These are phyloP conservation scores for Coemansia sp. DNA, from an alignment of 192 early-diverging fungal species.

Conservation along the genomic window DNA sequence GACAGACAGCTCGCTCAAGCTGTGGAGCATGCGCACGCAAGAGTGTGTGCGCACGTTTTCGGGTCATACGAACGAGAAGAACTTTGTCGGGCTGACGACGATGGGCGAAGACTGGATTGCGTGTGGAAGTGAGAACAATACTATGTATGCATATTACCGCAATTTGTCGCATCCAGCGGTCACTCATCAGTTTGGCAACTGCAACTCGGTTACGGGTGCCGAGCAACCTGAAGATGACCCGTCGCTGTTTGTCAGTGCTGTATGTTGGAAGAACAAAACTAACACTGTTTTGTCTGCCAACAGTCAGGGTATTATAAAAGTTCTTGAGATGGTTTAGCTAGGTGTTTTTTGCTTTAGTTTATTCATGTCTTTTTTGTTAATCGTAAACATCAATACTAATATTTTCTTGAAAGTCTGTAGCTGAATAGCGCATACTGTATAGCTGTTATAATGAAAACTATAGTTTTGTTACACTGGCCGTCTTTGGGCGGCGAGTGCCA, in stretches of 20 bases:
- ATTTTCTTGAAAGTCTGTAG: no score
- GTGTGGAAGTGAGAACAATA: slow-evolving; percentile 93
- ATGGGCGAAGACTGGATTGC: slow-evolving; percentile 80
- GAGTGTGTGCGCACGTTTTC: slow-evolving; percentile 69
- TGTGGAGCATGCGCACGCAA: slow-evolving; percentile 70
- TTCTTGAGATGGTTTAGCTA: slow-evolving; percentile 66
- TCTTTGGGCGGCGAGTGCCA: no score
- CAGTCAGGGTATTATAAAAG: slow-evolving; percentile 86
- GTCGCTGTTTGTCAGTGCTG: slow-evolving; percentile 82
- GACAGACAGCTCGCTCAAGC: slow-evolving; percentile 87
- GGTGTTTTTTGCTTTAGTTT: neutral
- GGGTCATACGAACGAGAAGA: slow-evolving; percentile 92
- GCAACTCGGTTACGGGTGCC: slow-evolving; percentile 68
- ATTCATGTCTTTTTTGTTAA: no score
- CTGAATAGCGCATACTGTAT: no score
- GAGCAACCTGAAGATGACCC: slow-evolving; percentile 59
- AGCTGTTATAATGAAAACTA: no score
- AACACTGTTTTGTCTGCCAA: slow-evolving; percentile 83
- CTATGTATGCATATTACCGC: slow-evolving; percentile 82
- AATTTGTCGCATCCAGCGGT: slow-evolving; percentile 72
- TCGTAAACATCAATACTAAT: no score
- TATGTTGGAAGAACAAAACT: slow-evolving; percentile 85
- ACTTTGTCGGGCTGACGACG: slow-evolving; percentile 92
- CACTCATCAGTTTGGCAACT: slow-evolving; percentile 73
- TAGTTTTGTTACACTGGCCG: no score